phyloP scores from a whole-genome alignment of 1,284 basidiomycete genomes.

The Rhodotorula sp. region DNA sequence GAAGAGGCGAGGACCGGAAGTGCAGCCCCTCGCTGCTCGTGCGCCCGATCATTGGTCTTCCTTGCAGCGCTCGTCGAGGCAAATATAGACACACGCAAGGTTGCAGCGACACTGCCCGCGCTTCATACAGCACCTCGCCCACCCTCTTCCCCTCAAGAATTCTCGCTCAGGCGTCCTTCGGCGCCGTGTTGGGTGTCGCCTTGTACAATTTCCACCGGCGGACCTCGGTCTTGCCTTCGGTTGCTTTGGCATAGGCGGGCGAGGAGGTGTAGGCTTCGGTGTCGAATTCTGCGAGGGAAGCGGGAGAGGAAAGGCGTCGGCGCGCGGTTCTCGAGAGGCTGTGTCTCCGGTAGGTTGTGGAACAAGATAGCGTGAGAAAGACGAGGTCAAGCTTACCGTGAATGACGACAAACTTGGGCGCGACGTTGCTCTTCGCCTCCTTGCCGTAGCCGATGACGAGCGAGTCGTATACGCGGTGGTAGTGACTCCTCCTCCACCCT shows the following conservation, averaged over 20 bases:
- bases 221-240: slow-evolving; percentile 27
- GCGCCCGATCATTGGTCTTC: too few species aligned
- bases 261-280: slow-evolving; percentile 28
- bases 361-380: background rate
- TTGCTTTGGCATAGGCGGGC: slow-evolving; percentile 23
- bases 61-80: too few species aligned
- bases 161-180: background rate
- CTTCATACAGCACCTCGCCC: too few species aligned
- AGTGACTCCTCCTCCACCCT: slow-evolving; percentile 37
- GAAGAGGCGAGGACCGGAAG: too few species aligned
- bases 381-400: slow-evolving; percentile 22
- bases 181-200: slow-evolving; percentile 37
- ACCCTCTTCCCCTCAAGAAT: too few species aligned
- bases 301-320: too few species aligned
- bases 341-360: background rate
- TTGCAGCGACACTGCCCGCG: too few species aligned
- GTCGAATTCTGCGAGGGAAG: slow-evolving; percentile 31
- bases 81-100: too few species aligned
- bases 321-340: background rate
- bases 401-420: slow-evolving; percentile 31
- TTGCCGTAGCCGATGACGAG: slow-evolving; percentile 27
- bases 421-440: slow-evolving; percentile 29
- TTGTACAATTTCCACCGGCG: slow-evolving; percentile 39
- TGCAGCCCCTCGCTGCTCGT: too few species aligned
- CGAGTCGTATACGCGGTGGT: slow-evolving; percentile 37